A percentile compares a stretch with the other conserved stretches of the same genome.
Evolutionary conservation across 371 early-diverging fungal genomes (phyloP).

Genomic region (Zopfochytrium polystomum): DNA sequence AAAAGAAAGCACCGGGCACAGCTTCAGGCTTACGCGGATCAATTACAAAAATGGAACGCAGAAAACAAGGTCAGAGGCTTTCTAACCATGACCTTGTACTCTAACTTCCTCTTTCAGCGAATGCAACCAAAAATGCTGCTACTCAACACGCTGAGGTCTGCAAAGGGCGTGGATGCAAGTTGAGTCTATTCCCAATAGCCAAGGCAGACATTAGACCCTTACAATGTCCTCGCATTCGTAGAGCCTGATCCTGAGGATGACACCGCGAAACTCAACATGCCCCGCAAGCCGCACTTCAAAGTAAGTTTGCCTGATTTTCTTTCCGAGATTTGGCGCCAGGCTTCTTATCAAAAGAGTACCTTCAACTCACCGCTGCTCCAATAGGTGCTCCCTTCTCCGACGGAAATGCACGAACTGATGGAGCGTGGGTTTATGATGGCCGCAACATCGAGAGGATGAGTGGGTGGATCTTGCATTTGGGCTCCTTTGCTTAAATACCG

Average conservation of each 20-base stretch:
- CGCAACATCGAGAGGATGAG: too few relatives aligned
- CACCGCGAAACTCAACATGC: slow-evolving; percentile 29
- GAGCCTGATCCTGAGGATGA: slow-evolving; percentile 20
- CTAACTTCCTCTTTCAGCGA: slow-evolving; percentile 8
- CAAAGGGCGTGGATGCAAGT: background rate
- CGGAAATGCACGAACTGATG: slow-evolving; percentile 37
- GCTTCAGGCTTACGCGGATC: slow-evolving; percentile 23
- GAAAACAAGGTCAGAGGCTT: slow-evolving; percentile 22
- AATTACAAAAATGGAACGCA: slow-evolving; percentile 22
- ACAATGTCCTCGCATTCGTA: background rate
- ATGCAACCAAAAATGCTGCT: background rate
- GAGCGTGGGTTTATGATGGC: slow-evolving; percentile 41
- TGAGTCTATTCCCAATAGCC: background rate
- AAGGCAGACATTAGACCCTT: background rate
- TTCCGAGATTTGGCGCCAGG: too few relatives aligned
- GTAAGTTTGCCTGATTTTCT: slow-evolving; percentile 33
- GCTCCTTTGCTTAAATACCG: too few relatives aligned
- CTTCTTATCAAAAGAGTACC: too few relatives aligned
- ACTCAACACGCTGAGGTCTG: background rate
- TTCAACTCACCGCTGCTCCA: too few relatives aligned
- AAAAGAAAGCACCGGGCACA: slow-evolving; percentile 25
- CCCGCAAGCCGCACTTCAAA: slow-evolving; percentile 46
- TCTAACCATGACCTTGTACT: slow-evolving; percentile 1
- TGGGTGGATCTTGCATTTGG: too few relatives aligned
- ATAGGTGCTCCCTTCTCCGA: too few relatives aligned